phyloP scores from a whole-genome alignment of 1,139 yeast species.

The Protomyces gravidus region DNA sequence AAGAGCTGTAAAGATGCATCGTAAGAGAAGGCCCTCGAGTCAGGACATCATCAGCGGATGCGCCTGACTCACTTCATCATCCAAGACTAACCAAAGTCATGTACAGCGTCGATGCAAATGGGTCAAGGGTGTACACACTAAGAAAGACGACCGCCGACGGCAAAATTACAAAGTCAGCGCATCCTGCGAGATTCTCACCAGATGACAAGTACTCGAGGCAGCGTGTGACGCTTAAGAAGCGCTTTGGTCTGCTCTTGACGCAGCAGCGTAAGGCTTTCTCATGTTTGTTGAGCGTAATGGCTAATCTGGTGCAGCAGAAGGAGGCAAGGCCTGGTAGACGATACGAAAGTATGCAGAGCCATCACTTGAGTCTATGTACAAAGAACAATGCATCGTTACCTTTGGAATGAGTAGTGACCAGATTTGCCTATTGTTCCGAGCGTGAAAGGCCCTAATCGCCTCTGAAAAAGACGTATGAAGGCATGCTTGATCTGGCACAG shows the following conservation, averaged over 20 bases:
- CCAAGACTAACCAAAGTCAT: conserved; percentile 65
- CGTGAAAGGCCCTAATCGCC: too few relatives aligned
- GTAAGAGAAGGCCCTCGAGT: background rate
- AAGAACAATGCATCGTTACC: too few relatives aligned
- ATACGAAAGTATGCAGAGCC: too few relatives aligned
- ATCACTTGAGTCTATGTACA: too few relatives aligned
- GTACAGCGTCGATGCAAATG: conserved; percentile 93
- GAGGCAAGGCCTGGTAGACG: conserved; percentile 1
- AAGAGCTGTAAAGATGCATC: background rate
- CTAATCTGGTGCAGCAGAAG: background rate
- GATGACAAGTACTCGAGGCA: conserved; percentile 96
- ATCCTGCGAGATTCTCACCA: conserved; percentile 98
- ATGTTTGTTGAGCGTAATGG: background rate
- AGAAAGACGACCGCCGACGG: conserved; percentile 76
- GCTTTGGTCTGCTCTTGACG: conserved; percentile 84
- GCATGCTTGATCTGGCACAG: too few relatives aligned
- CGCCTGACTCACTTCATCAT: background rate
- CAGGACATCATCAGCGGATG: background rate
- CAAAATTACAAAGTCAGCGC: conserved; percentile 96
- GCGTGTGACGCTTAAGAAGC: conserved; percentile 95
- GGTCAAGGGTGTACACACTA: conserved; percentile 92
- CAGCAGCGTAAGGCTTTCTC: conserved; percentile 47
- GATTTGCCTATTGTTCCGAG: too few relatives aligned
- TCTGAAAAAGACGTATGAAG: too few relatives aligned
- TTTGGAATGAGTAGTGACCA: too few relatives aligned